Evolutionary conservation across 2,329 filamentous ascomycete genomes (phyloP), one percentile per base, ranked within the genome.

Genomic region (Onygena corvina): DNA sequence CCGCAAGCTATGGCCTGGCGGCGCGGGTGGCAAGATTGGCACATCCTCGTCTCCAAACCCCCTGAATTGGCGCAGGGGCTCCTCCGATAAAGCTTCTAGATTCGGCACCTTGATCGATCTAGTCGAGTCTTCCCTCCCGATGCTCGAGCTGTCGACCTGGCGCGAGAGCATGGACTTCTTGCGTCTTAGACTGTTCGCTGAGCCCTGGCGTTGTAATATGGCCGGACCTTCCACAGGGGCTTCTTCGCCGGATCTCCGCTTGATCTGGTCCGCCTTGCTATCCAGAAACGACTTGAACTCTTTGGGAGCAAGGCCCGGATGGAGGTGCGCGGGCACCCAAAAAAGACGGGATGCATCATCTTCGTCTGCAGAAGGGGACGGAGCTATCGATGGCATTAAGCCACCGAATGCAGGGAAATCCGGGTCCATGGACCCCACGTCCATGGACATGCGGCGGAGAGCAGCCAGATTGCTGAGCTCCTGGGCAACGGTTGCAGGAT

Each of bases 261-360:
- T 83, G 58, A 96, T 94, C 30, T 86, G 83, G 58, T 94, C 85
- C 9, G 95, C 86, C 61, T 89, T 82, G 54, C 89, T 93, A 60
- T 98, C 90, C 1, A 98, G 76, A 58, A 96, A 98, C 1, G 84
- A 90, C 67, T 94, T 95, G 73, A 96, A 98, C 58, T 95, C 92
- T 61, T 85, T 88, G 1, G 92, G 92, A 2, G 92, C 92, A 45
- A 98, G 73, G 66, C 98, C 92, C 0, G 92, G 92, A 60, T 98
- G 92, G 23, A 98, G 76, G 51, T 88, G 80, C 20, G 92, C 92
- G 3, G 92, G 92, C 4, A 98, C 92, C 92, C 92, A 98, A 56
- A 96, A 85, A 52, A 96, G 70, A 54, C 88, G 79, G 1, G 89
- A 88, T 5, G 87, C 80, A 62, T 96, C 90, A 58, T 88, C 84